Evolutionary conservation across 2,329 filamentous ascomycete genomes (phyloP), one percentile per base, ranked within the genome.

Genomic region (Penicillium frequentans): DNA sequence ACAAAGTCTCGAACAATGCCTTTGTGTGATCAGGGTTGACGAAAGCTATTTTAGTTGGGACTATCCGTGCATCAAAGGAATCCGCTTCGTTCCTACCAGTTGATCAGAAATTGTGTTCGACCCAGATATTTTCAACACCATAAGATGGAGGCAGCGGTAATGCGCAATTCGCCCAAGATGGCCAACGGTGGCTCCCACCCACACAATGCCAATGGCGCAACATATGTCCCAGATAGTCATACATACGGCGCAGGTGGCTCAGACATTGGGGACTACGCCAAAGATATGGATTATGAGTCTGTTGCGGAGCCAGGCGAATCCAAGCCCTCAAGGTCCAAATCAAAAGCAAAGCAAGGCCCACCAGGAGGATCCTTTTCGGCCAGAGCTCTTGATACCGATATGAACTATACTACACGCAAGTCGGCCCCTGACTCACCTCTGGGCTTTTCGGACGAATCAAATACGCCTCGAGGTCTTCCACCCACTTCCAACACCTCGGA

Each of bases 361-460:
- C 13, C 39, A 21, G 59, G 49, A 21, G 55, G 55, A 37, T 63
- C 62, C 3, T 62, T 64, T 52, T 66, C 64, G 24, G 55, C 56
- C 7, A 61, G 62, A 55, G 55, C 62, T 51, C 54, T 52, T 29
- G 52, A 61, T n/a, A 51, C 47, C 26, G 57, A 62, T 29, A 21
- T 55, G 43, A 62, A 62, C 37, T 64, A 67, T 49, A 67, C 56
- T 14, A 61, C 59, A 7, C 57, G 54, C 44, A 60, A 62, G n/a
- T 37, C 56, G 13, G 47, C 44, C 7, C 57, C 55, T 23, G 44
- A 33, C 13, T 46, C 50, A 16, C 31, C 57, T 6, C 44, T 54
- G 21, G 52, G 48, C 6, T 19, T 54, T 11, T 27, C 50, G 35
- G 60, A 61, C 14, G 55, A 67, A 48, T 65, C 64, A 13, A 59